Evolutionary conservation across 768 basidiomycete genomes (phyloP).

Genomic region (Gloeopeniophorella convolvens): DNA sequence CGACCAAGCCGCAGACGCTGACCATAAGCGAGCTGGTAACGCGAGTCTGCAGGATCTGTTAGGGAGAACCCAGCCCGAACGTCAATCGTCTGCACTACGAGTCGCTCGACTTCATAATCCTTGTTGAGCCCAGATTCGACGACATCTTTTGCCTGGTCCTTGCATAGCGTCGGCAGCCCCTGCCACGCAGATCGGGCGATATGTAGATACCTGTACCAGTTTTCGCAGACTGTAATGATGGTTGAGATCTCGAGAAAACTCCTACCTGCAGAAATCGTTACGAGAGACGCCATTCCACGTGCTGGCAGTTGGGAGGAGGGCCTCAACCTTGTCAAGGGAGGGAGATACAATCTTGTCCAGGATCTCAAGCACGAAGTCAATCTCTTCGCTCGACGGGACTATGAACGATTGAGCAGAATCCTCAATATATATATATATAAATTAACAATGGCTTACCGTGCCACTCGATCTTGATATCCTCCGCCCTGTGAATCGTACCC

Average conservation of each 20-base stretch:
- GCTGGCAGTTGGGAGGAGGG: constrained; percentile 45
- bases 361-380: constrained; percentile 74
- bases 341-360: constrained; percentile 63
- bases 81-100: constrained; percentile 59
- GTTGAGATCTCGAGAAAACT: background rate
- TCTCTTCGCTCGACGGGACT: constrained; percentile 65
- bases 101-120: constrained; percentile 60
- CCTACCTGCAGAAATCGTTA: constrained; percentile 81
- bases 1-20: constrained; percentile 62
- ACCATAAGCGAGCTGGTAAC: constrained; percentile 56
- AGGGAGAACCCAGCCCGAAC: constrained; percentile 73
- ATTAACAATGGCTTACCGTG: constrained; percentile 47
- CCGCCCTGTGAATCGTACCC: constrained; percentile 72
- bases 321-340: constrained; percentile 59
- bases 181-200: constrained; percentile 70
- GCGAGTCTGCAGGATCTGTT: constrained; percentile 63
- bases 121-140: constrained; percentile 51
- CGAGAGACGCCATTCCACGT: constrained; percentile 62
- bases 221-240: constrained; percentile 5
- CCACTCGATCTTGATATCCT: constrained; percentile 85
- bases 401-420: constrained; percentile 15
- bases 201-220: constrained; percentile 49
- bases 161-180: constrained; percentile 65
- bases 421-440: no score
- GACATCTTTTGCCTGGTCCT: constrained; percentile 51